These are phyloP conservation scores for Halophytophthora polymorphica DNA, from an alignment of 352 stramenopile species.

Conservation along the genomic window DNA sequence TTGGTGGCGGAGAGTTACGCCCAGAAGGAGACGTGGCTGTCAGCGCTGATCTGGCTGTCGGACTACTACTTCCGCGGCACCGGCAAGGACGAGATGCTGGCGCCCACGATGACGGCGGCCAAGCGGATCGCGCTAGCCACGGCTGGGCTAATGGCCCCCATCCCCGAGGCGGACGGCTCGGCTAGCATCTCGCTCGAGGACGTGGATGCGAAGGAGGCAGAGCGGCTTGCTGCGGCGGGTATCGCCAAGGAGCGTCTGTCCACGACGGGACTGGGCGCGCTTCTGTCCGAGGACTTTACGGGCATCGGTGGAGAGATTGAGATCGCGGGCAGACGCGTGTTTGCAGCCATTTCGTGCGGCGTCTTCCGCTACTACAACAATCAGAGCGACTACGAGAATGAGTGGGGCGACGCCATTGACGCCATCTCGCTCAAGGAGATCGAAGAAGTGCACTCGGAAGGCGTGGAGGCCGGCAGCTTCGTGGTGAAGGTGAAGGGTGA, in stretches of 20 bases:
- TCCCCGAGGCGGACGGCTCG: conserved; percentile 39
- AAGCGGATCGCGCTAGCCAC: conserved; percentile 47
- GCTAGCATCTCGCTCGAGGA: conserved; percentile 26
- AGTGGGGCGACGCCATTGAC: conserved; percentile 83
- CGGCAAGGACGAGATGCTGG: conserved; percentile 22
- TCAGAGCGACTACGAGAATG: conserved; percentile 74
- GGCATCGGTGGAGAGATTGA: conserved; percentile 66
- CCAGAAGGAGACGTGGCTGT: conserved; percentile 86
- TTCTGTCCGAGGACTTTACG: conserved; percentile 42
- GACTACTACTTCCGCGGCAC: conserved; percentile 74
- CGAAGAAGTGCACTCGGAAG: conserved; percentile 75
- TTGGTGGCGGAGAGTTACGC: conserved; percentile 74
- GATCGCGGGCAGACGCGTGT: conserved; percentile 58
- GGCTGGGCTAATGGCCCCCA: conserved; percentile 46
- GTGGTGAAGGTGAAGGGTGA: conserved; percentile 72
- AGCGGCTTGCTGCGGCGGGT: conserved; percentile 23
- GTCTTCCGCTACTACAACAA: conserved; percentile 87
- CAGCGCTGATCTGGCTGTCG: conserved; percentile 80
- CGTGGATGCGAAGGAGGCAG: conserved; percentile 19
- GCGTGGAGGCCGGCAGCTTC: conserved; percentile 67
- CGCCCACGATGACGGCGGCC: conserved; percentile 17
- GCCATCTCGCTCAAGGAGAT: conserved; percentile 78
- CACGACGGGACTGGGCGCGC: conserved; percentile 20
- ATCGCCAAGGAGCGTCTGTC: conserved; percentile 29
- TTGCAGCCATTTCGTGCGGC: conserved; percentile 76